phyloP scores from a whole-genome alignment of 106 monocot species.

The Dactylorhiza incarnata region DNA sequence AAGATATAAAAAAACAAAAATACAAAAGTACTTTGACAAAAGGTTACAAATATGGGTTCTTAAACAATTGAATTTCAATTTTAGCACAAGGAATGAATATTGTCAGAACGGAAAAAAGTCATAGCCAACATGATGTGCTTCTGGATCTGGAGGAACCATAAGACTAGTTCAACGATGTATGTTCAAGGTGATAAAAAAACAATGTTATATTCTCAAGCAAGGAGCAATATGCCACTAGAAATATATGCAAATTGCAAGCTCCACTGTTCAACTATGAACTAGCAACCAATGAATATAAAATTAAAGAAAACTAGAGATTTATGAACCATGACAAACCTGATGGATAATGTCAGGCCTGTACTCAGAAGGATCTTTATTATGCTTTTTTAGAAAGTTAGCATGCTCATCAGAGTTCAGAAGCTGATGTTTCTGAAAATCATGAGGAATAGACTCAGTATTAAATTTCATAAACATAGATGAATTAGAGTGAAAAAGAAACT shows the following conservation, averaged over 20 bases:
- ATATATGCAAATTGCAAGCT: neutral
- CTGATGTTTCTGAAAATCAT: conserved; percentile 38
- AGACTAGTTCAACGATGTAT: neutral
- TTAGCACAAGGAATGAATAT: neutral
- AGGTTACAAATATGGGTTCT: neutral
- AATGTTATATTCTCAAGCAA: neutral
- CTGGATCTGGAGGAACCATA: neutral
- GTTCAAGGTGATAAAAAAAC: neutral
- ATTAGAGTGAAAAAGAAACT: neutral
- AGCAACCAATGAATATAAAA: neutral
- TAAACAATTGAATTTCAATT: neutral
- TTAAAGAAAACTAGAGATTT: neutral
- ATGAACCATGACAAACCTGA: conserved; percentile 23
- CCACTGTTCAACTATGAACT: neutral
- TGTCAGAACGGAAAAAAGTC: neutral
- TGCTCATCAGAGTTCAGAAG: conserved; percentile 76
- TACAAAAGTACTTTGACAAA: neutral
- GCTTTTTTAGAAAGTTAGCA: conserved; percentile 62
- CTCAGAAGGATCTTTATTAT: conserved; percentile 57
- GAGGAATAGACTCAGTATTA: neutral
- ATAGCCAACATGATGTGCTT: neutral
- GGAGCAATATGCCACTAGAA: neutral
- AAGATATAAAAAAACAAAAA: neutral
- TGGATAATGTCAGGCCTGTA: conserved; percentile 77
- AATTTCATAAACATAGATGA: neutral